These are phyloP conservation scores for Pseudogymnoascus sp. DNA, from an alignment of 2,329 filamentous ascomycete genomes.

Conservation along the genomic window DNA sequence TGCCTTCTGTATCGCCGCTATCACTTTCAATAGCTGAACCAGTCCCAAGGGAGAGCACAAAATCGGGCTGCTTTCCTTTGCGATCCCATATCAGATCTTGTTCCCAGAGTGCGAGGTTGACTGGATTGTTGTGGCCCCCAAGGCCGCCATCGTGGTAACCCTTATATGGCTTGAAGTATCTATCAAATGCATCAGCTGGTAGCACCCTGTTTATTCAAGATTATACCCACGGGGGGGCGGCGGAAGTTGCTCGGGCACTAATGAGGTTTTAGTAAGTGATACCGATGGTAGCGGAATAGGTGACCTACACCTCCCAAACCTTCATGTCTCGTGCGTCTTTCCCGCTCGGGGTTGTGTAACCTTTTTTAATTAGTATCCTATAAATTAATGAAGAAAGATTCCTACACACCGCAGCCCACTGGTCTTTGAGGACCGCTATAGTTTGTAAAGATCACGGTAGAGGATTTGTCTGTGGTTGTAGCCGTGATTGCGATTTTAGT, in stretches of 20 bases:
- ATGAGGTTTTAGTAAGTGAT: no score
- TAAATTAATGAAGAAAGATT: no score
- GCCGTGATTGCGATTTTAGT: constrained; percentile 11
- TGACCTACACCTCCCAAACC: no score
- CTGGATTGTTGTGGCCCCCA: constrained; percentile 13
- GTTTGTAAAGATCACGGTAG: constrained; percentile 12
- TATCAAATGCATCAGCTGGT: neutral
- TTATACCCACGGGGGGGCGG: constrained; percentile 11
- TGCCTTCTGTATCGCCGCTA: neutral
- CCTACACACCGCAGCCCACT: no score
- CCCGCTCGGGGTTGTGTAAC: no score
- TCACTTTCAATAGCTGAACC: constrained; percentile 1
- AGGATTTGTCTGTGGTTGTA: constrained; percentile 12
- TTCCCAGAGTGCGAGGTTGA: constrained; percentile 15
- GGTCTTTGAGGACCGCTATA: neutral
- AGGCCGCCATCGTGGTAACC: constrained; percentile 15
- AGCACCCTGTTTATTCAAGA: neutral
- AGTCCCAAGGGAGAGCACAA: constrained; percentile 14
- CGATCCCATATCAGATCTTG: constrained; percentile 11
- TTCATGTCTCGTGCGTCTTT: no score
- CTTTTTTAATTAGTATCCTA: no score
- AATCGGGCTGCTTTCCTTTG: constrained; percentile 10
- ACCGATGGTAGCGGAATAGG: no score
- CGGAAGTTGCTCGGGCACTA: constrained; percentile 13
- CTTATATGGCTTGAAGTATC: constrained; percentile 12